Conservation (phyloP, 345 rosid genomes). For the Salix brachista region DNA sequence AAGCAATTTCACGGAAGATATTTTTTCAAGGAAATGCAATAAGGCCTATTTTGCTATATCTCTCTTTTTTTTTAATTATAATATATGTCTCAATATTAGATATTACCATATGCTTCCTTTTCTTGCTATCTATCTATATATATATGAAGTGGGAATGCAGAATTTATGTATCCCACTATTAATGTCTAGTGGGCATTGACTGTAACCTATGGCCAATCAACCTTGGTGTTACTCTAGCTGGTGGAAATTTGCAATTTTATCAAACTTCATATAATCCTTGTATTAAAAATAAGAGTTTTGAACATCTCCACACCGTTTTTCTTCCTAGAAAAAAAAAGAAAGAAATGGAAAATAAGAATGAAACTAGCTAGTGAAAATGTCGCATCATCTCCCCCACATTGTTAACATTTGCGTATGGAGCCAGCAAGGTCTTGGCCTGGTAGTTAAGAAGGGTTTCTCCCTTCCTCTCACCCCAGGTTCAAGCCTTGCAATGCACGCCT, state of each 20-base stretch:
- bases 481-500: no score
- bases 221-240: neutral
- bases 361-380: no score
- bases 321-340: no score
- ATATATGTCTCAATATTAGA: neutral
- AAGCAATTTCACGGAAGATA: neutral
- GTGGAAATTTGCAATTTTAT: neutral
- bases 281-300: neutral
- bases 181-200: neutral
- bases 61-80: neutral
- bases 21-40: conserved; percentile 2
- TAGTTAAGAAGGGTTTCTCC: no score
- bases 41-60: neutral
- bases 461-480: no score
- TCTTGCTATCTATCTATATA: neutral
- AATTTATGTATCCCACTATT: neutral
- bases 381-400: no score
- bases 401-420: no score
- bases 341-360: no score
- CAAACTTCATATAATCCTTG: neutral
- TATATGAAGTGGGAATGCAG: neutral
- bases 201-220: conserved; percentile 6
- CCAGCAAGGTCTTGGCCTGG: no score
- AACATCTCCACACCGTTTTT: no score
- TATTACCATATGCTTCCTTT: neutral